Base-by-base conservation (phyloP, 768 basidiomycete genomes). In the Lactarius evosmus region DNA sequence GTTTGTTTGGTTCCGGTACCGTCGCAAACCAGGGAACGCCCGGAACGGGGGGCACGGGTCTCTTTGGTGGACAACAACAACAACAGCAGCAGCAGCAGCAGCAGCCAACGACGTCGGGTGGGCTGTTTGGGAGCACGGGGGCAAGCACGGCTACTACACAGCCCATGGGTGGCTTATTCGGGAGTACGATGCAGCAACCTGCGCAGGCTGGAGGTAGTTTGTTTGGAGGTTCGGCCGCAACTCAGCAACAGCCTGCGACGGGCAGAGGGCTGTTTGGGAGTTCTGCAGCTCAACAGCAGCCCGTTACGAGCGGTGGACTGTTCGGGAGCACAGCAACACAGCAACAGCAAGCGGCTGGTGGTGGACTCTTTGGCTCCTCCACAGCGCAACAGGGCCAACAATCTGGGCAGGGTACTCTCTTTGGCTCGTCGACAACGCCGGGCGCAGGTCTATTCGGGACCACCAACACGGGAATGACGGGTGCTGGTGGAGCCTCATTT, bases 241-340 rank as follows among this genome's bases (percentile, higher is more conserved):
- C 29, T 32, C 63, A 61, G 34, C 65, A 40, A n/a, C 38, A 38
- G 50, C 69, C 65, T 51, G 64, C 61, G 7, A 38, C 66, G 8
- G 56, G 64, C 44, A 67, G 69, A 9, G 69, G 66, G 7, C 58
- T 76, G 17, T 76, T 77, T 65, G 75, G 74, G 9, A 70, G 38
- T 40, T 49, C 75, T 63, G 60, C 68, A 58, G 36, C 61, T 54
- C 29, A 62, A 60, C 52, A 66, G 56, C 57, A 60, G 44, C 33
- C 62, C n/a, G 16, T 56, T 1, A 49, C 58, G 0, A 54, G 62
- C 11, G 70, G 70, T 6, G 70, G 72, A 0, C 55, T 71, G 19
- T 73, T 72, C 40, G 70, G 71, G 7, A 69, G 54, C 36, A 69
- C 62, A 19, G 60, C 67, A 4, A 11, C 41, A 25, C 63, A 59